Base-by-base conservation (phyloP, 2,329 filamentous ascomycete genomes). In the Trichophyton equinum region DNA sequence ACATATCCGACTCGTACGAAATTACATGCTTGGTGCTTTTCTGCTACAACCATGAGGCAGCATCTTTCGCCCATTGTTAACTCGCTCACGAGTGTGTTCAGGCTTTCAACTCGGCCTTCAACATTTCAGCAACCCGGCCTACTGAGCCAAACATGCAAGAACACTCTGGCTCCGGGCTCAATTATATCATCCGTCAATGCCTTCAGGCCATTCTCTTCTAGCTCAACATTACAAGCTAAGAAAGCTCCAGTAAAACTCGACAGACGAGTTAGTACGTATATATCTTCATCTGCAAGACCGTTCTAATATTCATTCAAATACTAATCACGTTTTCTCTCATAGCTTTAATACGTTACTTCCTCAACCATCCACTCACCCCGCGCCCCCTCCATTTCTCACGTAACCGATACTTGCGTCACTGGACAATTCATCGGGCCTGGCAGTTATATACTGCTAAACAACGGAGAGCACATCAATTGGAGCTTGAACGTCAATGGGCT, bases 341-440 rank as follows among this genome's bases (percentile, higher is more conserved):
- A 85, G 83, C 81, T 40, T 70, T 83, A 60, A 88, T 89, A 72
- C 80, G 85, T 68, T 89, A 88, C 76, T 83, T 85, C 74, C 82
- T 89, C 67, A 76, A 81, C 68, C 86, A 89, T 73, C 84, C 85
- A 1, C 75, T 81, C 33, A 87, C 83, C 5, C 86, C 85, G 0
- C 83, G 85, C 11, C 91, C 94, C 0, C 83, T 99, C 65, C 87
- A 90, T 68, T 91, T 97, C 82, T 90, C 85, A 46, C 90, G 92
- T 68, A 88, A 87, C 74, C 86, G 94, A 61, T 83, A 85, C 75
- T 85, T 99, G 65, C 89, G 94, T 55, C 94, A 99, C 80, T 99
- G 94, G 94, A 97, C 94, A 58, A 97, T 99, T 75, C 91, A 97
- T 79, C 91, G 94, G 68, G 92, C 92, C 22, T 97, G 91, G 90